Percentiles rank a stretch among this genome's conserved stretches.
Conservation (phyloP, 2,329 filamentous ascomycete species). For the Penicillium sclerotiorum region DNA sequence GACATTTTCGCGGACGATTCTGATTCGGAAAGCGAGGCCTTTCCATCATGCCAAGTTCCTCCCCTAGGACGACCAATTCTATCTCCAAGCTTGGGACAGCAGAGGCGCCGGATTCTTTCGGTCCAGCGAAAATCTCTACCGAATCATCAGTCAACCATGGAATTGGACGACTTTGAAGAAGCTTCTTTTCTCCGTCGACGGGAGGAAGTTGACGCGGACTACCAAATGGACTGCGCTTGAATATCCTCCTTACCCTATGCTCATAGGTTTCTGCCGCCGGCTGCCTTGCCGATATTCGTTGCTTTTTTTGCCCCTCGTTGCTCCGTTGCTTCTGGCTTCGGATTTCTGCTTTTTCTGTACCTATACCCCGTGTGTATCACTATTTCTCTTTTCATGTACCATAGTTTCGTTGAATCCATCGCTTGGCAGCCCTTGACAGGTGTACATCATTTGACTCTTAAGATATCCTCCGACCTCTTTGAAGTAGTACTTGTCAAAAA, state of each 20-base stretch:
- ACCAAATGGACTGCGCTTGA: slow-evolving; percentile 40
- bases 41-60: slow-evolving; percentile 30
- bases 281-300: no score
- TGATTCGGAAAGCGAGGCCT: slow-evolving; percentile 34
- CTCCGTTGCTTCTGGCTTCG: not conserved
- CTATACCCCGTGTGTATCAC: slow-evolving; percentile 6
- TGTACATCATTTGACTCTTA: no score
- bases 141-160: slow-evolving; percentile 25
- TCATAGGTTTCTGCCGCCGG: no score
- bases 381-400: not conserved
- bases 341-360: not conserved
- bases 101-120: slow-evolving; percentile 28
- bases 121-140: slow-evolving; percentile 4
- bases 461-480: no score
- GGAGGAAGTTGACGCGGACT: slow-evolving; percentile 43
- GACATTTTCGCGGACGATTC: slow-evolving; percentile 42
- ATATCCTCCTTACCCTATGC: no score
- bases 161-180: slow-evolving; percentile 49
- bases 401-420: no score
- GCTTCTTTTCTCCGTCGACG: slow-evolving; percentile 46
- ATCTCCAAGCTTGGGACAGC: slow-evolving; percentile 34
- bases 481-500: no score
- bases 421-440: no score
- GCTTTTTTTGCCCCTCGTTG: not conserved
- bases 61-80: slow-evolving; percentile 34